Evolutionary conservation across 352 stramenopile species (phyloP).

Genomic region (Globisporangium middletonii): DNA sequence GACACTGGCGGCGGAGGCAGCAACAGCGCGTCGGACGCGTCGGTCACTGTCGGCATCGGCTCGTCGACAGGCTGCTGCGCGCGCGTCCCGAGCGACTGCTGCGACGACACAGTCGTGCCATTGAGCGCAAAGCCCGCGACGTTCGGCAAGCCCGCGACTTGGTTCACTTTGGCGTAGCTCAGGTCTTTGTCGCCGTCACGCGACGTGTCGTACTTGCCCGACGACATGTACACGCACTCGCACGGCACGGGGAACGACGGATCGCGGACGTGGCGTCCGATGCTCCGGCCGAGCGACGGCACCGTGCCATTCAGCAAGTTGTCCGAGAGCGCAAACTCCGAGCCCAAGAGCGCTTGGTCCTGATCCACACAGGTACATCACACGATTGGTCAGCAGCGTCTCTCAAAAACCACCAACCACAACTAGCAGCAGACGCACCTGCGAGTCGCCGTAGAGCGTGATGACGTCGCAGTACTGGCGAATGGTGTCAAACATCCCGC

Average conservation of each 20-base stretch:
- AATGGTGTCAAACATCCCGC: slow-evolving; percentile 30
- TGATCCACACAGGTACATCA: background rate
- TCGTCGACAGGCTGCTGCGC: slow-evolving; percentile 3
- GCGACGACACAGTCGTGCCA: slow-evolving; percentile 7
- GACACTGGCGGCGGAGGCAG: background rate
- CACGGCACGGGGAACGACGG: slow-evolving; percentile 13
- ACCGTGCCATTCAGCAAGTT: slow-evolving; percentile 5
- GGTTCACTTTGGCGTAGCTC: slow-evolving; percentile 17
- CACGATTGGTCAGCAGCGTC: too few relatives aligned
- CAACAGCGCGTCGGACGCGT: background rate
- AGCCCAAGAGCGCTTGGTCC: slow-evolving; percentile 14
- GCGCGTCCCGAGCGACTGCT: background rate
- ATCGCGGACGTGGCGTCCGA: slow-evolving; percentile 14
- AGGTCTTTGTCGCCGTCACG: slow-evolving; percentile 11
- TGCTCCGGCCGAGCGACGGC: slow-evolving; percentile 15
- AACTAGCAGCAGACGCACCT: background rate
- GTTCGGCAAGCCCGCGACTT: slow-evolving; percentile 4
- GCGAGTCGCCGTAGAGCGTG: slow-evolving; percentile 51
- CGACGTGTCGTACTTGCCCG: slow-evolving; percentile 11
- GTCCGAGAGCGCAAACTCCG: slow-evolving; percentile 10
- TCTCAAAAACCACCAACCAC: too few relatives aligned
- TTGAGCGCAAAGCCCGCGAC: slow-evolving; percentile 13
- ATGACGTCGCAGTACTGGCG: slow-evolving; percentile 34
- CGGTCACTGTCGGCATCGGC: background rate
- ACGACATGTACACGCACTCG: slow-evolving; percentile 11